phyloP scores from a whole-genome alignment of 2,329 filamentous ascomycete species.

The Cercospora sesami region DNA sequence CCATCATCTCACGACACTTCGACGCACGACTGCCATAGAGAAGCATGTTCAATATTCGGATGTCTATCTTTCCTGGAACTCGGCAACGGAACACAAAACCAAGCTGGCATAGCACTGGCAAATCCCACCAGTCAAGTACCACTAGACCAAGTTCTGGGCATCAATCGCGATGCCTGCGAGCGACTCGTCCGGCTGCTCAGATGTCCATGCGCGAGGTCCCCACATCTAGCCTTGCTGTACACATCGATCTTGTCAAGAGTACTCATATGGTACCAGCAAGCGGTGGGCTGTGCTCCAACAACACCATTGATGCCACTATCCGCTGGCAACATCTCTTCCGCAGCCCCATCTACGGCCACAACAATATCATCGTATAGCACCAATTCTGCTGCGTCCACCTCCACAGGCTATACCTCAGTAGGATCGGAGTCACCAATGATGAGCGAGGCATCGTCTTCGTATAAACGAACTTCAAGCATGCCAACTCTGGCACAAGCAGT shows the following conservation, averaged over 20 bases:
- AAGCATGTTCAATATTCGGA: not conserved
- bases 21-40: constrained; percentile 1
- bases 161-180: constrained; percentile 4
- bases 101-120: not conserved
- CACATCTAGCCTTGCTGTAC: not conserved
- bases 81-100: not conserved
- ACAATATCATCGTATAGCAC: not conserved
- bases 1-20: not conserved
- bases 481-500: not conserved
- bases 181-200: not conserved
- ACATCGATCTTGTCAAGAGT: not conserved
- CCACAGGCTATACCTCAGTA: not conserved
- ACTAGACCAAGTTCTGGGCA: not conserved
- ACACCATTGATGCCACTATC: not conserved
- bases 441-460: not conserved
- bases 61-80: not conserved
- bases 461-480: not conserved
- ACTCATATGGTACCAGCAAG: constrained; percentile 4
- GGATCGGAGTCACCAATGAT: not conserved
- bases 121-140: not conserved
- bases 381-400: not conserved
- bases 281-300: not conserved
- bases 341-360: not conserved
- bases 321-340: not conserved
- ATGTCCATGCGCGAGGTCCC: not conserved